Conservation (phyloP, 2,329 filamentous ascomycete genomes). For the Penicillium rolfsii region DNA sequence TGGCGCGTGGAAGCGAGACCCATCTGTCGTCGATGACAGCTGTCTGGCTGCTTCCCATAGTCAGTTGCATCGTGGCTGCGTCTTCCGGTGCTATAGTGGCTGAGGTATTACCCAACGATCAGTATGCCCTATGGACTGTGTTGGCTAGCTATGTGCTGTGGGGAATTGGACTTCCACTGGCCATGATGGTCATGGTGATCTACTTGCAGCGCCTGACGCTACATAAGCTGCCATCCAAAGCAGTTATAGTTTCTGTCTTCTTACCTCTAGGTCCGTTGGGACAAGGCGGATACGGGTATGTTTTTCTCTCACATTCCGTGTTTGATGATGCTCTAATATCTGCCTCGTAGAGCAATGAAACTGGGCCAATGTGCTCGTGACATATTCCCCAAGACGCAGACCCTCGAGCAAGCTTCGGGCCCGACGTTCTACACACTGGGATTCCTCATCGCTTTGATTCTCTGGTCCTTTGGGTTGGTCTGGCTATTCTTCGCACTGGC, state of each 20-base stretch:
- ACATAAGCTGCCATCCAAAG: conserved; percentile 68
- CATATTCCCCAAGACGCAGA: conserved; percentile 39
- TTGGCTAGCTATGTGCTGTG: conserved; percentile 70
- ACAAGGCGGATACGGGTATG: conserved; percentile 63
- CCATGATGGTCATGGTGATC: conserved; percentile 66
- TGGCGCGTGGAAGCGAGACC: conserved; percentile 27
- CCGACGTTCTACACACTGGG: conserved; percentile 41
- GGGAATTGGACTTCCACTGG: conserved; percentile 66
- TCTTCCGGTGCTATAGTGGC: conserved; percentile 67
- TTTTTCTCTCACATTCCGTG: not conserved
- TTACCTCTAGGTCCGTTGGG: conserved; percentile 69
- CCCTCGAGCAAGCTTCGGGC: conserved; percentile 36
- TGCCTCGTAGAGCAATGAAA: conserved; percentile 48
- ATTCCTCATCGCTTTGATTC: conserved; percentile 42
- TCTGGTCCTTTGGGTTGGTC: conserved; percentile 46
- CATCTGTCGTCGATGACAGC: conserved; percentile 65
- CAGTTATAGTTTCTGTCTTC: conserved; percentile 67
- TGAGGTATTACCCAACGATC: conserved; percentile 57
- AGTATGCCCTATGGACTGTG: conserved; percentile 65
- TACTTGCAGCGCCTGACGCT: conserved; percentile 71
- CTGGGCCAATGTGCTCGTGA: conserved; percentile 52
- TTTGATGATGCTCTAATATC: not conserved
- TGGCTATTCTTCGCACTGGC: conserved; percentile 47
- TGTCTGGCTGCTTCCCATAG: conserved; percentile 68
- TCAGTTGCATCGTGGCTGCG: conserved; percentile 67